Base-by-base conservation (phyloP, 2,329 filamentous ascomycete genomes). In the Ceratocystis papillata region DNA sequence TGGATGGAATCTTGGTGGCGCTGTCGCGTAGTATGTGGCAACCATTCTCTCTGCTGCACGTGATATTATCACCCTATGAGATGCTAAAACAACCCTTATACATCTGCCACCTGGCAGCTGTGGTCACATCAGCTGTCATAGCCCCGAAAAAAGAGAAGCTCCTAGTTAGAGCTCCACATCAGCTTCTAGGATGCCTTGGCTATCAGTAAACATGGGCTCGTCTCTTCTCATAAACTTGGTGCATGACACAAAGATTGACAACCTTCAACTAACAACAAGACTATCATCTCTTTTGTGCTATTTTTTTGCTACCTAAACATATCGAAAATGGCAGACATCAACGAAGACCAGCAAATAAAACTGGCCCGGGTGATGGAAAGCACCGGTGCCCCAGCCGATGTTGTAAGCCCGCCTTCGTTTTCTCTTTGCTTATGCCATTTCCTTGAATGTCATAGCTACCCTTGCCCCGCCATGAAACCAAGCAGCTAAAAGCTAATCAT, bases 361-460 rank as follows among this genome's bases (percentile, higher is more conserved):
- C 48, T 64, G 17, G 48, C 48, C 41, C 61, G 61, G n/a, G 62
- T 67, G 37, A 64, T 64, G 50, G 65, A 67, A 41, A 53, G 55
- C 4, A 41, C 37, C 6, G 5, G 15, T 69, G 55, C 55, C n/a
- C 4, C 55, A 30, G 55, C 30, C 8, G 28, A 59, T 3, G 33
- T 59, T 59, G 55, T 59, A n/a, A 59, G 55, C 15, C 37, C 37
- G 37, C 37, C n/a, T n/a, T 20, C 25, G 10, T 20, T 28, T 30
- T 25, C 28, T 22, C 17, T 28, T 37, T 15, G 8, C 15, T 57
- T n/a, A 20, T 33, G 28, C 53, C 22, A 12, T 30, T n/a, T 59
- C 8, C 20, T 53, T 22, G 48, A 22, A 25, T 53, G 20, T 15
- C 48, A 22, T 28, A 22, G 20, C 48, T 20, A 20, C 48, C 48